Conservation (phyloP, 805 yeast species). For the Metschnikowia noctiluminum region DNA sequence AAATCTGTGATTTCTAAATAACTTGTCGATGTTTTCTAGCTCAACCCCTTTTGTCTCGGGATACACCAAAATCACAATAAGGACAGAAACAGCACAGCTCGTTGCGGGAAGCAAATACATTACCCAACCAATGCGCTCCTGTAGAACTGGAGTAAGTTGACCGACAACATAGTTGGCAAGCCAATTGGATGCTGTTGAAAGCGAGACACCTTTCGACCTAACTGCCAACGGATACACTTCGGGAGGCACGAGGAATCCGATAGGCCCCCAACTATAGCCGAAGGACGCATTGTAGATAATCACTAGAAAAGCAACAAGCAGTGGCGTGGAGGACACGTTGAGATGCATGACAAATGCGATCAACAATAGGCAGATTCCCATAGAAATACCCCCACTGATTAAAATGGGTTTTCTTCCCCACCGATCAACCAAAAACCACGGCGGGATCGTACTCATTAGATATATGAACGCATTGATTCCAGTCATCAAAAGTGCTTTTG, state of each 20-base stretch:
- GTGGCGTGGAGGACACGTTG: constrained; percentile 32
- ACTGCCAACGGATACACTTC: constrained; percentile 43
- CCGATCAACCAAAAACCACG: constrained; percentile 44
- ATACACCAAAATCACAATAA: constrained; percentile 33
- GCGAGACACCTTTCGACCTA: constrained; percentile 42
- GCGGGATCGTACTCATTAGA: constrained; percentile 39
- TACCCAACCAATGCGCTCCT: constrained; percentile 38
- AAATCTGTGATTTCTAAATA: constrained; percentile 33
- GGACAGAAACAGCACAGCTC: constrained; percentile 34
- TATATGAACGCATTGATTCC: constrained; percentile 41
- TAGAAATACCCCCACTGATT: constrained; percentile 37
- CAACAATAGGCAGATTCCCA: constrained; percentile 35
- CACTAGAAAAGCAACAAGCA: constrained; percentile 39
- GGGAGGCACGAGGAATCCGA: constrained; percentile 43
- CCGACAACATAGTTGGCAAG: constrained; percentile 44
- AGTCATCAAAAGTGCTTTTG: constrained; percentile 42
- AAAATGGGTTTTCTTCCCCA: constrained; percentile 47
- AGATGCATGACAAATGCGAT: constrained; percentile 35
- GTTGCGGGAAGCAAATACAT: constrained; percentile 40
- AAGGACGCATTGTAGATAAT: constrained; percentile 41
- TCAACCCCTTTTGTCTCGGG: constrained; percentile 47
- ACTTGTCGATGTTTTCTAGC: constrained; percentile 39
- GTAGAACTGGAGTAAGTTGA: constrained; percentile 42
- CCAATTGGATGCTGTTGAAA: constrained; percentile 46
- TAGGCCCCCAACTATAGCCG: constrained; percentile 47